Evolutionary conservation across 345 rosid genomes (phyloP).

Genomic region (Populus davidiana): DNA sequence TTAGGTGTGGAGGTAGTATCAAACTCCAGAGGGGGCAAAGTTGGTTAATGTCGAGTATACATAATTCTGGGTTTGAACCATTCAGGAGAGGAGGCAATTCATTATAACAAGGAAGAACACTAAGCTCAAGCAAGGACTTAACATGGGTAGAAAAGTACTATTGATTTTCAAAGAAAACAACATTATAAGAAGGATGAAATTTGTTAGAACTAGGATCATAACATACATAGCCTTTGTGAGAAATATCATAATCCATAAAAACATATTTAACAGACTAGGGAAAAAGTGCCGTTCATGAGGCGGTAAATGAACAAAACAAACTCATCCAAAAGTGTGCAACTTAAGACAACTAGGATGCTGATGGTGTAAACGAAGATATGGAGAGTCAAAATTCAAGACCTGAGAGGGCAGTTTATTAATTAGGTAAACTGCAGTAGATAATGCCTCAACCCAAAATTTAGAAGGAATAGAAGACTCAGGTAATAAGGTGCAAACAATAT

Average conservation of each 20-base stretch:
- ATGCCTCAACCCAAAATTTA: neutral
- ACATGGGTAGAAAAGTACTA: neutral
- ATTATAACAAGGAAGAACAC: neutral
- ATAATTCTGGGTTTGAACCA: neutral
- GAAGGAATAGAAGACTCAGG: neutral
- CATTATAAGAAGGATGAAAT: neutral
- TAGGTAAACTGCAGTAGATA: neutral
- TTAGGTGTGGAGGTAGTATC: neutral
- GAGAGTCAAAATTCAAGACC: neutral
- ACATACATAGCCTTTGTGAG: neutral
- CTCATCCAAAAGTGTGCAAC: neutral
- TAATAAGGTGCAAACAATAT: neutral
- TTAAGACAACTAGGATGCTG: neutral
- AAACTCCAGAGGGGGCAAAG: rapidly evolving
- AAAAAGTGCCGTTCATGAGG: neutral
- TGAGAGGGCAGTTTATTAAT: neutral
- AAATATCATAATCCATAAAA: neutral
- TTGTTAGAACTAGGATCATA: neutral
- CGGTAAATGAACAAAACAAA: neutral
- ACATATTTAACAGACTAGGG: neutral
- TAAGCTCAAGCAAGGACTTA: neutral
- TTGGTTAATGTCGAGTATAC: neutral
- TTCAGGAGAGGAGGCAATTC: neutral
- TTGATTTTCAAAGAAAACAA: neutral
- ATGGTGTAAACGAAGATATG: rapidly evolving